Percentiles rank a stretch among this genome's conserved stretches.
phyloP scores from a whole-genome alignment of 805 yeast species.

The Yamadazyma insecticola region DNA sequence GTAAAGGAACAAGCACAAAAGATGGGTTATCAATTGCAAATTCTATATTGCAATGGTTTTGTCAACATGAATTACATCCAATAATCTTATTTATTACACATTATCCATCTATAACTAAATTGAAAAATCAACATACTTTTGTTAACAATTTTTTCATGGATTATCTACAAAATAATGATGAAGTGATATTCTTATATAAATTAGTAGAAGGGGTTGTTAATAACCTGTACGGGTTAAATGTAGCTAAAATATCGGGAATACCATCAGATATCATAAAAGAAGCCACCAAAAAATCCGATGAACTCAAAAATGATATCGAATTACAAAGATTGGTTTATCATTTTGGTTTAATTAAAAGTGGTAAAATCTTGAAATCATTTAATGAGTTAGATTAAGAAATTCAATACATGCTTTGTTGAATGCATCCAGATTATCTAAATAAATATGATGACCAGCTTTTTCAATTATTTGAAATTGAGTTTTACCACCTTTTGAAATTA shows the following conservation, averaged over 20 bases:
- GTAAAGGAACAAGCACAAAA: constrained; percentile 66
- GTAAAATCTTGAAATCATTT: neutral
- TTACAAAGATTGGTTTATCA: no score
- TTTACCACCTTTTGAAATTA: constrained; percentile 14
- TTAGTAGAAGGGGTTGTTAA: constrained; percentile 36
- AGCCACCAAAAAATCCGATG: constrained; percentile 43
- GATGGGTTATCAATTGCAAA: constrained; percentile 85
- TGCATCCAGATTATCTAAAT: constrained; percentile 33
- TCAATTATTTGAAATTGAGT: constrained; percentile 18
- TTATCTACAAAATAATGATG: constrained; percentile 32
- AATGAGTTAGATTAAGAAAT: constrained; percentile 15
- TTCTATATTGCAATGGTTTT: constrained; percentile 60
- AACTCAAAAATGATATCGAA: no score
- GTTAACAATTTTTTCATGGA: constrained; percentile 73
- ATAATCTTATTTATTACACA: constrained; percentile 80
- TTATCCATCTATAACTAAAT: constrained; percentile 59
- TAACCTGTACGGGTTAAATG: constrained; percentile 79
- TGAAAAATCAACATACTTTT: constrained; percentile 35
- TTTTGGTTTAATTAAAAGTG: constrained; percentile 4
- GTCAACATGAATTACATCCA: constrained; percentile 35
- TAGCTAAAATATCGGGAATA: constrained; percentile 71
- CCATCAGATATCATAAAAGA: constrained; percentile 40
- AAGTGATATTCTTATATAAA: constrained; percentile 35
- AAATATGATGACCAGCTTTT: constrained; percentile 41
- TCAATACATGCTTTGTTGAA: constrained; percentile 22